phyloP scores from a whole-genome alignment of 106 monocot species.

The Platanthera guangdongensis region DNA sequence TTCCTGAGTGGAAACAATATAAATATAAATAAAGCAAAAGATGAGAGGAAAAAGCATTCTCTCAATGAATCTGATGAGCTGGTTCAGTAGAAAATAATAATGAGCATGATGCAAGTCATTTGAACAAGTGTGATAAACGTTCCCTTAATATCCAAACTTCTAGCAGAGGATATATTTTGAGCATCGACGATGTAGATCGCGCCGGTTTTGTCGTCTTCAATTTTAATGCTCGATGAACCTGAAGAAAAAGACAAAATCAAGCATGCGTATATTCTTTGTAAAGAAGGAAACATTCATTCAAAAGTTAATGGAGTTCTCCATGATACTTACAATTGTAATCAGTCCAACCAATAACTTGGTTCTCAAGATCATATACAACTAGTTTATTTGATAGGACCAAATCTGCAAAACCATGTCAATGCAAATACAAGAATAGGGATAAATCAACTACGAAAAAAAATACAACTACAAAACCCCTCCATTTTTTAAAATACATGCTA shows the following conservation, averaged over 20 bases:
- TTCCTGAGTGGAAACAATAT: not conserved
- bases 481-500: no score
- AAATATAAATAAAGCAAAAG: not conserved
- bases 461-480: no score
- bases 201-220: slow-evolving; percentile 49
- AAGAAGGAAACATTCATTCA: not conserved
- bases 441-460: no score
- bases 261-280: not conserved
- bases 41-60: not conserved
- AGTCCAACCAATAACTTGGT: slow-evolving; percentile 62
- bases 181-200: slow-evolving; percentile 43
- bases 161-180: slow-evolving; percentile 27
- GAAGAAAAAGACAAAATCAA: not conserved
- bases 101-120: slow-evolving; percentile 14
- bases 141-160: slow-evolving; percentile 11
- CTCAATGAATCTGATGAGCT: not conserved
- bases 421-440: not conserved
- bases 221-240: slow-evolving; percentile 65
- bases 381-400: slow-evolving; percentile 52
- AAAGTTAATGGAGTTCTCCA: not conserved
- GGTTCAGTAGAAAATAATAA: slow-evolving; percentile 16
- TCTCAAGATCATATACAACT: slow-evolving; percentile 61
- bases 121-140: slow-evolving; percentile 10
- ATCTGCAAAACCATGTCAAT: slow-evolving; percentile 27
- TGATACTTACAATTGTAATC: slow-evolving; percentile 58